These are phyloP conservation scores for Podaxis pistillaris DNA, from an alignment of 768 basidiomycete species.

Conservation along the genomic window DNA sequence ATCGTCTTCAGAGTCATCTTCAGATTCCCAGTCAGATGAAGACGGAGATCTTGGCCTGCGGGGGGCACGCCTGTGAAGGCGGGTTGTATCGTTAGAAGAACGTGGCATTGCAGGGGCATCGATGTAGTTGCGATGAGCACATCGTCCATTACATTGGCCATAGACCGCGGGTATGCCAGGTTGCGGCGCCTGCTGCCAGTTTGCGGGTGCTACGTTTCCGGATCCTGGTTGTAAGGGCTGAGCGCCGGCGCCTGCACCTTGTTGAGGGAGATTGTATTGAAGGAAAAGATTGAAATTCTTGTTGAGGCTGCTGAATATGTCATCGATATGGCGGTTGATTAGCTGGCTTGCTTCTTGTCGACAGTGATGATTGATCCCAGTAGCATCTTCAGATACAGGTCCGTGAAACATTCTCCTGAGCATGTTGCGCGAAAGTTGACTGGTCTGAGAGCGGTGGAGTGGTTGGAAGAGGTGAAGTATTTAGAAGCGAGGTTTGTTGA, in stretches of 20 bases:
- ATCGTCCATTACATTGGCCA: no score
- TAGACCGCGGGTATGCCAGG: no score
- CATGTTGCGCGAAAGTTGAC: not conserved
- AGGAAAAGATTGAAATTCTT: not conserved
- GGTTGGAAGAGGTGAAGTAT: not conserved
- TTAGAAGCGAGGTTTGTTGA: not conserved
- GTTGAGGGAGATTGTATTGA: not conserved
- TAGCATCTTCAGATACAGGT: not conserved
- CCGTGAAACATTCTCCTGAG: not conserved
- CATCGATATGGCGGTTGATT: conserved; percentile 1
- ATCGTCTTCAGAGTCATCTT: no score
- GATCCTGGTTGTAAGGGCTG: not conserved
- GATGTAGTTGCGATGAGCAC: no score
- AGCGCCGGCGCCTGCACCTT: not conserved
- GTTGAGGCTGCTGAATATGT: not conserved
- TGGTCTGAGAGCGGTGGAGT: not conserved
- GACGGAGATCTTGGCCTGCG: no score
- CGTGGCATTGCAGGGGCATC: no score
- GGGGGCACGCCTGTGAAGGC: no score
- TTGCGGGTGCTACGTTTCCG: not conserved
- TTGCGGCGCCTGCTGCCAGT: not conserved
- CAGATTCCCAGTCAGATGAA: no score
- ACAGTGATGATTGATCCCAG: not conserved
- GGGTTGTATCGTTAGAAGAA: no score
- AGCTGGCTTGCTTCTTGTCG: not conserved